Conservation (phyloP, 495 filamentous ascomycete species). For the Tirmania nivea region DNA sequence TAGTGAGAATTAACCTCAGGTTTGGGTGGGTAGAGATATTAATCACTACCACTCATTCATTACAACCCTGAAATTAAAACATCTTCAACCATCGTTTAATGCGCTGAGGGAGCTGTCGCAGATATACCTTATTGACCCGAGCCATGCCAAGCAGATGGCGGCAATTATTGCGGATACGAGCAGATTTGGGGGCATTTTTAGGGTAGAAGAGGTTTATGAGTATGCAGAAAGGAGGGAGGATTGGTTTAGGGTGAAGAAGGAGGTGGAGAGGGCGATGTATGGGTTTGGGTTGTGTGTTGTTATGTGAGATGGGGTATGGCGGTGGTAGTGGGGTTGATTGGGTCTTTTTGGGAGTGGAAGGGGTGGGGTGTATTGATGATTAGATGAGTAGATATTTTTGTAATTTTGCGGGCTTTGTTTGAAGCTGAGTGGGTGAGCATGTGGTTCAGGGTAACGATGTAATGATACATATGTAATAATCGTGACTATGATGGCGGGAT, state of each 20-base stretch:
- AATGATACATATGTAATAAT: no score
- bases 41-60: conserved; percentile 81
- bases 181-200: conserved; percentile 75
- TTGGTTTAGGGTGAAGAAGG: conserved; percentile 68
- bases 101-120: conserved; percentile 82
- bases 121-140: conserved; percentile 78
- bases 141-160: conserved; percentile 85
- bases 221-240: conserved; percentile 86
- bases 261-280: conserved; percentile 95
- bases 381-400: not conserved
- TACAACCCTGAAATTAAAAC: conserved; percentile 52
- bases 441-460: no score
- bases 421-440: no score
- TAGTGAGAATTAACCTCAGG: not conserved
- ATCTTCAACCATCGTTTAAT: conserved; percentile 71
- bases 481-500: no score
- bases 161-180: conserved; percentile 80
- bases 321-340: not conserved
- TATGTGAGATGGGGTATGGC: conserved; percentile 37
- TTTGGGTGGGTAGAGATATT: conserved; percentile 44
- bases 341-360: not conserved
- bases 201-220: conserved; percentile 92
- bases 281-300: conserved; percentile 58
- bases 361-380: not conserved
- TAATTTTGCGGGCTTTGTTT: no score